A percentile compares a stretch with the other conserved stretches of the same genome.
Evolutionary conservation across 1,139 yeast genomes (phyloP).

Genomic region (Suzukiozyma palmioleophila): DNA sequence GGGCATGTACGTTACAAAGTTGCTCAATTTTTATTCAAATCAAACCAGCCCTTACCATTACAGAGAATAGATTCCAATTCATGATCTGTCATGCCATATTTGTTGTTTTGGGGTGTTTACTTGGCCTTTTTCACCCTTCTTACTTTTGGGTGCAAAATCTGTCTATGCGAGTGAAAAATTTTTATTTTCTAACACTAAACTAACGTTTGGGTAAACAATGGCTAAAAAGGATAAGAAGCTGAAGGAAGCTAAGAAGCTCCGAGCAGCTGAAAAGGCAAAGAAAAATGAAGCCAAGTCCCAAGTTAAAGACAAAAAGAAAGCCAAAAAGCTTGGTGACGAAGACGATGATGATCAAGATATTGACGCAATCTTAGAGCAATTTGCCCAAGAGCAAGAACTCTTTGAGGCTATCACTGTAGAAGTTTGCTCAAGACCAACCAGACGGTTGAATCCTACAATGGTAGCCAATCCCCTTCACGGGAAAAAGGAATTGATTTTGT

Average conservation of each 20-base stretch:
- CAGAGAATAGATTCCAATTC: no score
- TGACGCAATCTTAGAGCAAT: conserved; percentile 76
- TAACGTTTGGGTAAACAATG: conserved; percentile 32
- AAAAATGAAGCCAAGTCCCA: conserved; percentile 75
- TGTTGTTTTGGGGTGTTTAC: no score
- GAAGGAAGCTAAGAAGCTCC: conserved; percentile 88
- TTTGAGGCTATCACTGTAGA: conserved; percentile 70
- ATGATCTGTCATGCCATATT: no score
- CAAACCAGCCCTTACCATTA: no score
- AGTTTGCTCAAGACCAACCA: conserved; percentile 54
- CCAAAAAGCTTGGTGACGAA: conserved; percentile 69
- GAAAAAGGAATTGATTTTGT: conserved; percentile 70
- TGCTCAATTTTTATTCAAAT: no score
- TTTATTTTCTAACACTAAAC: neutral
- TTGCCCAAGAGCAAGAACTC: conserved; percentile 73
- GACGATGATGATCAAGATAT: conserved; percentile 87
- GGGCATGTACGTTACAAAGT: no score
- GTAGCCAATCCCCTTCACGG: conserved; percentile 75
- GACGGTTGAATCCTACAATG: conserved; percentile 70
- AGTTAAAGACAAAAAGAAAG: conserved; percentile 64
- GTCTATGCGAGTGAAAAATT: neutral
- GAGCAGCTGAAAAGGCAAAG: conserved; percentile 78
- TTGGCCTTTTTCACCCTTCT: neutral
- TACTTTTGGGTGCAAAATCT: neutral
- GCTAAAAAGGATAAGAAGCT: conserved; percentile 83